Conservation (phyloP, 768 basidiomycete species). For the Mycena albidolilacea region DNA sequence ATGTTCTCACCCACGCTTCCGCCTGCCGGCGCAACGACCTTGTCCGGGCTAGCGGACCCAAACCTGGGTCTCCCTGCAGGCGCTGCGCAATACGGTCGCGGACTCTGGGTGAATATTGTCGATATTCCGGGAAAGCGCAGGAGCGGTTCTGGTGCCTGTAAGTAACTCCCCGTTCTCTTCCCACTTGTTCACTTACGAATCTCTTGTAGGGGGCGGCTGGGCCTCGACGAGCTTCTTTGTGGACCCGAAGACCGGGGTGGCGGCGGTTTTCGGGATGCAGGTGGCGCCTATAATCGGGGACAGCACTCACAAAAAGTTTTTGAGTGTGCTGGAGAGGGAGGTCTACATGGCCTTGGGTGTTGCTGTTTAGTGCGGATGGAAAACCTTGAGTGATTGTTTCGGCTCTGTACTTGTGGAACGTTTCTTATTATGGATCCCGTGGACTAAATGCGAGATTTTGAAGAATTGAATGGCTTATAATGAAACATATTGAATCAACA, state of each 20-base stretch:
- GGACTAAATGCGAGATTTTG: too few relatives aligned
- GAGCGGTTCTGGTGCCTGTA: constrained; percentile 26
- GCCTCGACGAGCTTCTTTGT: constrained; percentile 29
- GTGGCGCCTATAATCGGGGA: constrained; percentile 7
- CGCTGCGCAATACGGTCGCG: constrained; percentile 16
- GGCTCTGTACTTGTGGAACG: background rate
- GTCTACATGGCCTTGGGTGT: constrained; percentile 12
- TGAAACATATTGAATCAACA: too few relatives aligned
- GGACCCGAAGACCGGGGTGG: constrained; percentile 25
- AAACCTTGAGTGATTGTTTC: background rate
- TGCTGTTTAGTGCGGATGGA: background rate
- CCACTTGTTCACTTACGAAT: background rate
- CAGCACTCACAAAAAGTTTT: background rate
- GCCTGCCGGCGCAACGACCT: background rate
- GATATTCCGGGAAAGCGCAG: constrained; percentile 20
- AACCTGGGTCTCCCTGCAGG: constrained; percentile 8
- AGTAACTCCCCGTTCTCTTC: background rate
- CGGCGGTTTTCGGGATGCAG: constrained; percentile 32
- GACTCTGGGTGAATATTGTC: constrained; percentile 18
- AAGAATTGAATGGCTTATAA: too few relatives aligned
- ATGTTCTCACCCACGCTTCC: constrained; percentile 25
- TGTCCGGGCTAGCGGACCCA: background rate
- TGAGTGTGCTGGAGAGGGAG: constrained; percentile 18
- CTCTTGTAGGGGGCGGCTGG: constrained; percentile 30
- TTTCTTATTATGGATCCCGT: too few relatives aligned